Evolutionary conservation across 2,329 filamentous ascomycete species (phyloP).

Genomic region (Sporothrix protearum): DNA sequence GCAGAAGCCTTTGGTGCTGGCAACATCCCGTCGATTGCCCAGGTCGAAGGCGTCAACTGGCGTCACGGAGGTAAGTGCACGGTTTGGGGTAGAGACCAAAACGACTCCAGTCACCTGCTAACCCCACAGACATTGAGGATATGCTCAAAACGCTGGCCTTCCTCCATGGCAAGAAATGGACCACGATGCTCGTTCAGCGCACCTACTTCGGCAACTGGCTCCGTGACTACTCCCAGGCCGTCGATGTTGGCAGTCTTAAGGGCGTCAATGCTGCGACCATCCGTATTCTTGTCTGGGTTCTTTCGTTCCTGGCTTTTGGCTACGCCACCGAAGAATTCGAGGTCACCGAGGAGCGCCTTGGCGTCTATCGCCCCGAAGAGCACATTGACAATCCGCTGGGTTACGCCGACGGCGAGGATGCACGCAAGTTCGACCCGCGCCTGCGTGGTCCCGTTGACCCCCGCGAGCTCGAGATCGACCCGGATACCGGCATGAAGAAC

Average conservation of each 20-base stretch:
- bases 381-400: slow-evolving; percentile 75
- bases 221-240: slow-evolving; percentile 78
- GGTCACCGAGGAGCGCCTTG: slow-evolving; percentile 74
- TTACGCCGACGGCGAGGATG: slow-evolving; percentile 83
- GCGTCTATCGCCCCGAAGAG: slow-evolving; percentile 74
- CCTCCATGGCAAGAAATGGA: slow-evolving; percentile 80
- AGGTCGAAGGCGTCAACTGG: slow-evolving; percentile 67
- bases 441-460: slow-evolving; percentile 74
- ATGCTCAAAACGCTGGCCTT: slow-evolving; percentile 74
- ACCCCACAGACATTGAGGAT: slow-evolving; percentile 66
- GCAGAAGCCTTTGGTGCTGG: slow-evolving; percentile 64
- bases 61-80: slow-evolving; percentile 57
- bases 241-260: slow-evolving; percentile 77
- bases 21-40: slow-evolving; percentile 64
- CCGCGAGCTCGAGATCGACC: slow-evolving; percentile 69
- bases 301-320: slow-evolving; percentile 77
- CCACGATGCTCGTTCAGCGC: slow-evolving; percentile 70
- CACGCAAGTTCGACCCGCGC: slow-evolving; percentile 73
- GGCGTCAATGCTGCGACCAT: slow-evolving; percentile 75
- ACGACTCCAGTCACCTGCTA: neutral
- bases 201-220: slow-evolving; percentile 87
- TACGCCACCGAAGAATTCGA: slow-evolving; percentile 86
- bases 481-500: slow-evolving; percentile 92
- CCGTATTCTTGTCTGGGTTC: slow-evolving; percentile 72
- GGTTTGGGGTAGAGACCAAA: neutral